A percentile compares a stretch with the other conserved stretches of the same genome.
Evolutionary conservation across 345 rosid species (phyloP).

Genomic region (Lagerstroemia speciosa): DNA sequence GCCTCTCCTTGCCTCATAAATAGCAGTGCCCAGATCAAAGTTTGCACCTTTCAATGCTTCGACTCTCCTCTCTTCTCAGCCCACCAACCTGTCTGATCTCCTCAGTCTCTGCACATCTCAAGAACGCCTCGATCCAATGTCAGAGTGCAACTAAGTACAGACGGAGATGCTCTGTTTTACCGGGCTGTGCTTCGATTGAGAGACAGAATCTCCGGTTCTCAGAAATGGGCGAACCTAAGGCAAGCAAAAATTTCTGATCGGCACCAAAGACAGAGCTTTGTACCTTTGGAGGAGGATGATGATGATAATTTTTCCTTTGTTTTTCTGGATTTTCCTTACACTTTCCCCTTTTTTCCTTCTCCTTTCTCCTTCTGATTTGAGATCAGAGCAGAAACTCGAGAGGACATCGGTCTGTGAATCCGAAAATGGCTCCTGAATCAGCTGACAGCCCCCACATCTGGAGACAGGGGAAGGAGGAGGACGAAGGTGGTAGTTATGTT

Average conservation of each 20-base stretch:
- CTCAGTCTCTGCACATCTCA: too few species aligned
- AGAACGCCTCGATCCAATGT: too few species aligned
- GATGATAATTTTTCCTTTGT: not conserved
- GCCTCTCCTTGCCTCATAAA: not conserved
- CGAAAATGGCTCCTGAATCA: conserved; percentile 31
- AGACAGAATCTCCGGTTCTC: too few species aligned
- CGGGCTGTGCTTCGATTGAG: too few species aligned
- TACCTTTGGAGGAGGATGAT: not conserved
- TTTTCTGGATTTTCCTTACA: conserved; percentile 4
- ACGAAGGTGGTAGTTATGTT: not conserved
- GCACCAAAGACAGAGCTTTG: not conserved
- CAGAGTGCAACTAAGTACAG: too few species aligned
- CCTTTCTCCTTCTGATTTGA: conserved; percentile 1
- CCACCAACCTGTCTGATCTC: not conserved
- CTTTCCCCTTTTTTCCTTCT: conserved; percentile 5
- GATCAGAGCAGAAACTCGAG: not conserved
- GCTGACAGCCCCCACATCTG: conserved; percentile 25
- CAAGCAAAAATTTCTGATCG: not conserved
- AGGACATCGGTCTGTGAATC: conserved; percentile 9
- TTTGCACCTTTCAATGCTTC: not conserved
- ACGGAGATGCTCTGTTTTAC: too few species aligned
- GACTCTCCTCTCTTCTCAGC: not conserved
- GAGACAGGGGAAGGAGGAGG: not conserved
- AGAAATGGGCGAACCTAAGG: too few species aligned
- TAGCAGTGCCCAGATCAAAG: not conserved